Evolutionary conservation across 2,329 filamentous ascomycete genomes (phyloP).

Genomic region (Cladosporium colombiae): DNA sequence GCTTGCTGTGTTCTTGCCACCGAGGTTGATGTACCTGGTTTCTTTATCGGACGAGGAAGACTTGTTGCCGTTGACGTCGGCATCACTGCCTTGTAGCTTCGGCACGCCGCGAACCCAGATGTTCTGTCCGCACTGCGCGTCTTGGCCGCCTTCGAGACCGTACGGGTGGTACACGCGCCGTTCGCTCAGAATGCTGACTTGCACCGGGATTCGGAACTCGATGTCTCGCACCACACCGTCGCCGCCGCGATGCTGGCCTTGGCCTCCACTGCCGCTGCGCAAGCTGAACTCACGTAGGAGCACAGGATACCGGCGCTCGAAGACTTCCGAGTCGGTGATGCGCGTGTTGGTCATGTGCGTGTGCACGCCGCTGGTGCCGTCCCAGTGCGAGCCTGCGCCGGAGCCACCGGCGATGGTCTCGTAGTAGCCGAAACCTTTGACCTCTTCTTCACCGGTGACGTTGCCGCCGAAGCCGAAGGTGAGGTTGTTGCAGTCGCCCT

Average conservation of each 20-base stretch:
- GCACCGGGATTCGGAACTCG: constrained; percentile 75
- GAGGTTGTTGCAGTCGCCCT: constrained; percentile 82
- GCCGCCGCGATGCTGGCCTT: constrained; percentile 68
- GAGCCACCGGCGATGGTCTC: constrained; percentile 80
- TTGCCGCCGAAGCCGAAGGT: constrained; percentile 81
- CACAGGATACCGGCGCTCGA: constrained; percentile 76
- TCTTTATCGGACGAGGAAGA: constrained; percentile 28
- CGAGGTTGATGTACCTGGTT: constrained; percentile 67
- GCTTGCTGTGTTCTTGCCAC: constrained; percentile 75
- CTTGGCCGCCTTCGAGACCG: constrained; percentile 78
- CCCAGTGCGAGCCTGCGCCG: constrained; percentile 72
- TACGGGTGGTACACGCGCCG: constrained; percentile 76
- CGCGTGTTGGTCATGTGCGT: constrained; percentile 85
- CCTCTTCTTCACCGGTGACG: constrained; percentile 55
- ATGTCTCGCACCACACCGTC: constrained; percentile 78
- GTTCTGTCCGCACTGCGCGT: constrained; percentile 78
- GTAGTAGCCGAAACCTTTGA: constrained; percentile 83
- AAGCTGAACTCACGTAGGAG: constrained; percentile 70
- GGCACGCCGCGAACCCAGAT: constrained; percentile 77
- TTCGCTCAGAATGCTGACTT: constrained; percentile 78
- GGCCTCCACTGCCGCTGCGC: constrained; percentile 62
- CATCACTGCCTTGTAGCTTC: constrained; percentile 37
- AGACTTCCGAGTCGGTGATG: constrained; percentile 78
- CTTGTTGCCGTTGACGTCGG: constrained; percentile 24
- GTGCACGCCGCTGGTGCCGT: constrained; percentile 75